phyloP scores from a whole-genome alignment of 805 yeast genomes.

The Kazachstania viticola region DNA sequence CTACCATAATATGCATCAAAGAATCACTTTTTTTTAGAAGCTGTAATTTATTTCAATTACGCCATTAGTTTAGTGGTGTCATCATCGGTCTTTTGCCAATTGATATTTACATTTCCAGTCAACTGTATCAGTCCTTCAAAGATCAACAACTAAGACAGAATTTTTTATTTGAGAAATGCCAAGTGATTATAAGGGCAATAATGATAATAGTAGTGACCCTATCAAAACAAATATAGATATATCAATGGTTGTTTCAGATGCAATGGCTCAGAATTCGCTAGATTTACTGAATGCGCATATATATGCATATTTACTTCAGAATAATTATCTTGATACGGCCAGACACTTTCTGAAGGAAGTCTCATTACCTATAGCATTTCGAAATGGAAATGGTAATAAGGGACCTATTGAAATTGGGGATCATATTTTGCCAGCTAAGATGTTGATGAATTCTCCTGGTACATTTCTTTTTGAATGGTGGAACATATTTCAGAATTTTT shows the following conservation, averaged over 20 bases:
- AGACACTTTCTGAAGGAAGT: constrained; percentile 32
- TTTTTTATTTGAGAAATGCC: no score
- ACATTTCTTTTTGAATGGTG: constrained; percentile 45
- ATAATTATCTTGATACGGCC: constrained; percentile 38
- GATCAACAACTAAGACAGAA: no score
- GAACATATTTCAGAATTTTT: constrained; percentile 26
- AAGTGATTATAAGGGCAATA: no score
- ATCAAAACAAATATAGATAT: no score
- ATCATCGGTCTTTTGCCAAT: no score
- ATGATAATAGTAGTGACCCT: no score
- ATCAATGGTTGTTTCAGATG: constrained; percentile 34
- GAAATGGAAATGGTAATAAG: background rate
- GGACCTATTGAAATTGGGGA: background rate
- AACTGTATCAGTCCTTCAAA: no score
- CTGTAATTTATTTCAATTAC: no score
- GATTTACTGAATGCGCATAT: constrained; percentile 39
- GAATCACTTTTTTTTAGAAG: no score
- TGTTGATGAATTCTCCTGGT: constrained; percentile 33
- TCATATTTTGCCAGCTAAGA: constrained; percentile 19
- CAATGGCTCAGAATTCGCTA: constrained; percentile 33
- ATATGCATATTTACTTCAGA: constrained; percentile 35
- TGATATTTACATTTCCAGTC: no score
- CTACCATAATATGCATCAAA: no score
- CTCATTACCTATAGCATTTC: constrained; percentile 29
- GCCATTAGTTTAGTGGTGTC: no score